Evolutionary conservation across 2,329 filamentous ascomycete species (phyloP).

Genomic region (Xylaria sp.): DNA sequence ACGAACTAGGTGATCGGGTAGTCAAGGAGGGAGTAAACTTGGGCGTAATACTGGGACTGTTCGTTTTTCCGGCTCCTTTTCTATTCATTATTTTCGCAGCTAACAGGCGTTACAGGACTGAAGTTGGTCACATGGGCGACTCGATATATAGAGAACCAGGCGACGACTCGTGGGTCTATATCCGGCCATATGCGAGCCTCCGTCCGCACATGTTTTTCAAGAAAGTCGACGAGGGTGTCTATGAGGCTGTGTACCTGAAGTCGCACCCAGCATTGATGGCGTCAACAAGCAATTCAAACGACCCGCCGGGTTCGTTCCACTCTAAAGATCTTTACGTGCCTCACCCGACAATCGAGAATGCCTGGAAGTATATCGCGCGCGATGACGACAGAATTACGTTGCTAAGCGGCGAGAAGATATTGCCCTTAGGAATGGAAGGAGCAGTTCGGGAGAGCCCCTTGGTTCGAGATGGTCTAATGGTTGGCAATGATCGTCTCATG

Average conservation of each 20-base stretch:
- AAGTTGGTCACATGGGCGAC: slow-evolving; percentile 56
- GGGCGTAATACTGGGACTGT: slow-evolving; percentile 56
- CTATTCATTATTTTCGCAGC: slow-evolving; percentile 15
- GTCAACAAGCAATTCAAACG: slow-evolving; percentile 50
- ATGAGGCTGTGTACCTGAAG: slow-evolving; percentile 51
- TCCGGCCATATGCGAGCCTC: slow-evolving; percentile 54
- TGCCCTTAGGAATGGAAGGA: slow-evolving; percentile 52
- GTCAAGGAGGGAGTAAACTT: slow-evolving; percentile 53
- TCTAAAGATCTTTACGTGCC: slow-evolving; percentile 53
- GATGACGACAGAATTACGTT: slow-evolving; percentile 54
- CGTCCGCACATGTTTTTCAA: slow-evolving; percentile 54
- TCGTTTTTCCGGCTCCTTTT: slow-evolving; percentile 31
- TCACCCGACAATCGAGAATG: slow-evolving; percentile 52
- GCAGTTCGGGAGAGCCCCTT: slow-evolving; percentile 49
- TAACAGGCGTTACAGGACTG: slow-evolving; percentile 50
- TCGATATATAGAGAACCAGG: slow-evolving; percentile 53
- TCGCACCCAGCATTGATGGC: slow-evolving; percentile 50
- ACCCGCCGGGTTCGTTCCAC: slow-evolving; percentile 53
- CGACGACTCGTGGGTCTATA: slow-evolving; percentile 57
- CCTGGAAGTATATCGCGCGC: slow-evolving; percentile 54
- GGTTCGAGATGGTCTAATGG: slow-evolving; percentile 51
- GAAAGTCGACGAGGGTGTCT: slow-evolving; percentile 50
- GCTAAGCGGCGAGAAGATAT: slow-evolving; percentile 55
- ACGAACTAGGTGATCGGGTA: slow-evolving; percentile 55
- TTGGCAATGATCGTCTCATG: slow-evolving; percentile 50